A percentile compares a stretch with the other conserved stretches of the same genome.
Evolutionary conservation across 306 rosid species (phyloP).

Genomic region (Astragalus glycyphyllos): DNA sequence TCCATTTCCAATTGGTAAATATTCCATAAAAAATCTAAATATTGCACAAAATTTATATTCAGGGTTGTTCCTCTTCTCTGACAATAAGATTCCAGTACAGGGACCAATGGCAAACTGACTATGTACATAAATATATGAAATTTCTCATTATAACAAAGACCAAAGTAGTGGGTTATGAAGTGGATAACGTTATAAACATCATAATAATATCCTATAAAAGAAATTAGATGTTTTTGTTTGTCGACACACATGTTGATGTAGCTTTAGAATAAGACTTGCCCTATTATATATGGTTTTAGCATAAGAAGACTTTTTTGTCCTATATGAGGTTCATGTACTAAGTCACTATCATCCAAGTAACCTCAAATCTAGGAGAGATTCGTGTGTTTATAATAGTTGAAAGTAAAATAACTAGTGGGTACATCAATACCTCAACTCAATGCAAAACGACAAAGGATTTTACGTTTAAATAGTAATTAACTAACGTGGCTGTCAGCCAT

Average conservation of each 20-base stretch:
- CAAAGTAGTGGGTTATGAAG: conserved; percentile 30
- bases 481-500: conserved; percentile 46
- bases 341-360: conserved; percentile 56
- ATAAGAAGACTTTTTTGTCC: conserved; percentile 54
- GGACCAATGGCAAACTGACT: conserved; percentile 38
- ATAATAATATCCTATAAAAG: conserved; percentile 2
- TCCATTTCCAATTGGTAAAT: not conserved
- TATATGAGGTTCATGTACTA: conserved; percentile 46
- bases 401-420: conserved; percentile 2
- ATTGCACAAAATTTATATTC: not conserved
- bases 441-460: conserved; percentile 30
- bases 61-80: not conserved
- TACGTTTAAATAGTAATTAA: conserved; percentile 20
- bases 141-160: conserved; percentile 15
- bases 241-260: conserved; percentile 41
- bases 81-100: conserved; percentile 4
- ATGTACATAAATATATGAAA: conserved; percentile 10
- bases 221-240: conserved; percentile 31
- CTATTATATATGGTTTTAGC: conserved; percentile 28
- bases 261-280: conserved; percentile 33
- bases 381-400: conserved; percentile 38
- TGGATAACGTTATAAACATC: conserved; percentile 45
- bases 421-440: conserved; percentile 18
- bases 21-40: not conserved
- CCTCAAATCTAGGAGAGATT: conserved; percentile 73